Evolutionary conservation across 306 rosid species (phyloP), one percentile per base, ranked within the genome.

Genomic region (Dicorynia guianensis): DNA sequence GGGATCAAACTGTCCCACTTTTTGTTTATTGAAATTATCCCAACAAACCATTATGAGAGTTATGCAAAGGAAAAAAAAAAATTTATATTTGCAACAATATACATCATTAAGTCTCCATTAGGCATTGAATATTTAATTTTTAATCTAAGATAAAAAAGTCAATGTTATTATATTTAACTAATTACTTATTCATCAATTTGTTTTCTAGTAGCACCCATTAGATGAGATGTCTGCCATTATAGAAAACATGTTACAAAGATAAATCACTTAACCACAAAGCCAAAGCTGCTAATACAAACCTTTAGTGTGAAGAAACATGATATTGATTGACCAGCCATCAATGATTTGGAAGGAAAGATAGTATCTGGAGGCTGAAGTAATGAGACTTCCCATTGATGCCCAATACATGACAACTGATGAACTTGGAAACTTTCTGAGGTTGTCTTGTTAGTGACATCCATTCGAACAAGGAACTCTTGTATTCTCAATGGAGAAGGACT

Each of bases 401-500:
- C 98, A 59, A 90, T 72, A 58, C 93, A 82, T 34, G 97, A 90
- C 81, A 96, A 78, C 86, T 96, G 99, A 72, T 85, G 89, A 82
- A 88, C 84, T 75, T 86, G 93, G 83, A 92, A 96, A 72, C 76
- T 81, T 83, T 90, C 88, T 2, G 97, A 76, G 83, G 76, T 85
- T 52, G 99, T 92, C 84, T 79, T 89, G 90, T 96, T 92, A 67
- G 85, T 73, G 38, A 87, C 88, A 84, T 96, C 93, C 98, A 96
- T 85, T 65, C 87, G 90, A 75, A 96, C 97, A 62, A 96, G 93
- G 77, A 90, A 96, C 74, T 96, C 97, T 53, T 83, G 87, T 72
- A 92, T 71, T 85, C 94, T 92, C 84, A 90, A 90, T 50, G 90
- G 88, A 76, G 96, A 92, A 81, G 97, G 98, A 82, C 86, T 83